Evolutionary conservation across 805 yeast species (phyloP), one percentile per base, ranked within the genome.

Genomic region (Metschnikowia baotianmanensis): DNA sequence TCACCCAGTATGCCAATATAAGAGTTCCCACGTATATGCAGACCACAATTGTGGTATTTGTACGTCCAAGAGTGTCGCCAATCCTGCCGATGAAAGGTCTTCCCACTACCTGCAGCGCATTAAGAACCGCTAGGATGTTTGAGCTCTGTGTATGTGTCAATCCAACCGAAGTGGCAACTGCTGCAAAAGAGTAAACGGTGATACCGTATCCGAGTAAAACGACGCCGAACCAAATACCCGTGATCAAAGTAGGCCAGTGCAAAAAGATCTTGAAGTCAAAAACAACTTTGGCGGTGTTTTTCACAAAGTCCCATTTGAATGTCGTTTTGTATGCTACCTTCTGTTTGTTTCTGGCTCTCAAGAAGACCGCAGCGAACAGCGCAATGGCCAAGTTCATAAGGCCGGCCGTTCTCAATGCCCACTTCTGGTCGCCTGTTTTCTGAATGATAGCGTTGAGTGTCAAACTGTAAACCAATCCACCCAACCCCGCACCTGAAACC

Each of bases 381-480:
- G 76, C 50, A 6, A 59, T 46, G 21, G 54, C 57, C 32, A 63
- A 48, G 10, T 63, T 53, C 7, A 63, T 61, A 31, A 65, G 43
- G 7, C 68, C 77, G 16, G 61, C 54, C 44, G 65, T 57, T 43
- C 78, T 51, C 38, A 70, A 55, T 0, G 76, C 72, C 76, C 78
- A 74, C 27, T 53, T 51, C 33, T 63, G 69, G 47, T 65, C 61
- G 1, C 77, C 77, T 17, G 73, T 63, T 12, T 46, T 22, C 24
- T 60, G 55, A 29, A 74, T 65, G 37, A 77, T 54, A 36, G 56
- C 55, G 41, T 68, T 63, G n/a, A 72, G 52, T 24, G 63, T 59
- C 38, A 76, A 61, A 5, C 78, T 66, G 56, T 69, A 75, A 5
- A 69, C 61, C 10, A 76, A 57, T 16, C 82, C 82, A 4, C 81